These are phyloP conservation scores for Lasiosphaeria hispida DNA, from an alignment of 495 filamentous ascomycete genomes.

Conservation along the genomic window DNA sequence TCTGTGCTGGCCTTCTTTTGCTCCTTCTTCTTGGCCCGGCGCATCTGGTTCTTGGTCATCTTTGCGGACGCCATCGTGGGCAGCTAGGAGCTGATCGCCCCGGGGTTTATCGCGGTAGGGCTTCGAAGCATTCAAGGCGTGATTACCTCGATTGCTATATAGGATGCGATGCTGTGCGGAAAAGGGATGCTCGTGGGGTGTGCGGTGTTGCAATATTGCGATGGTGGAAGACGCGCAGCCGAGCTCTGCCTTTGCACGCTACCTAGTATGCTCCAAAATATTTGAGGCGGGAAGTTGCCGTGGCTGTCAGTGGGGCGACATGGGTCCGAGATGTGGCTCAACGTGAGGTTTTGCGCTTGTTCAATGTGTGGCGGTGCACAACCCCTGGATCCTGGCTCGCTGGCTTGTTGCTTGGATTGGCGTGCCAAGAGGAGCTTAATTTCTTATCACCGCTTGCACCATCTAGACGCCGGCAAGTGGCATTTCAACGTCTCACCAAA, in stretches of 20 bases:
- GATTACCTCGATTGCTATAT: neutral
- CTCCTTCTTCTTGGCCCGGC: constrained; percentile 87
- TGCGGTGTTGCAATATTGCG: too few species aligned
- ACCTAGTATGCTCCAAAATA: neutral
- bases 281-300: neutral
- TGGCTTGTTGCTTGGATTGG: neutral
- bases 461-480: neutral
- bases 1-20: constrained; percentile 62
- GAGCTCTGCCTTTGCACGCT: neutral
- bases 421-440: constrained; percentile 17
- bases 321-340: neutral
- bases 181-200: neutral
- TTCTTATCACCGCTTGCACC: constrained; percentile 9
- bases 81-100: constrained; percentile 22
- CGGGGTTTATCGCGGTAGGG: neutral
- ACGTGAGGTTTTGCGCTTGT: neutral
- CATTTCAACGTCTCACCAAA: constrained; percentile 2
- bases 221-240: too few species aligned
- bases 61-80: constrained; percentile 58
- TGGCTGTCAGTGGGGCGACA: neutral
- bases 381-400: neutral
- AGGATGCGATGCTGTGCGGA: neutral
- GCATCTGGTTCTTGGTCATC: constrained; percentile 79
- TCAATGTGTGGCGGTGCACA: neutral
- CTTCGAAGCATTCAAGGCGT: neutral